These are phyloP conservation scores for Microdochium bolleyi DNA, from an alignment of 2,329 filamentous ascomycete genomes.

Conservation along the genomic window DNA sequence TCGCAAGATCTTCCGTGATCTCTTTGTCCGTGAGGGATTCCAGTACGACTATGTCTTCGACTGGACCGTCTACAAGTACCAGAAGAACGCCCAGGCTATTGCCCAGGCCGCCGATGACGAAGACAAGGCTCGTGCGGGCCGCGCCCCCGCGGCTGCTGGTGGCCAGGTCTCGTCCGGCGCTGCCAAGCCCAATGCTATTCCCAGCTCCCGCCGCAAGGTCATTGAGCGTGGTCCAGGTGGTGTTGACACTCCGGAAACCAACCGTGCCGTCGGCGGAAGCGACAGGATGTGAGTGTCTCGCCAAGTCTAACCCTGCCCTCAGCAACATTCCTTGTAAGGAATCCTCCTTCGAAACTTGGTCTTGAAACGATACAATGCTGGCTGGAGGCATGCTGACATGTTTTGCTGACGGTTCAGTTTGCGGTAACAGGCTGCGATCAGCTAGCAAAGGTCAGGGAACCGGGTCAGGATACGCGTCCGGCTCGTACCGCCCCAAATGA, in stretches of 20 bases:
- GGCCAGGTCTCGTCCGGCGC: conserved; percentile 53
- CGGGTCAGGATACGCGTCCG: conserved; percentile 31
- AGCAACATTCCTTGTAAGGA: conserved; percentile 78
- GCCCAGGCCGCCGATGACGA: conserved; percentile 75
- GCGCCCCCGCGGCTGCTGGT: conserved; percentile 57
- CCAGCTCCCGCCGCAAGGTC: conserved; percentile 77
- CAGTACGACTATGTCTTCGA: conserved; percentile 99
- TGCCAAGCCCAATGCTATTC: conserved; percentile 65
- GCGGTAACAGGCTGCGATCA: conserved; percentile 80
- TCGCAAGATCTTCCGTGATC: conserved; percentile 99
- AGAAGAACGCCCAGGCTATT: conserved; percentile 97
- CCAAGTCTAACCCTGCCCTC: conserved; percentile 35
- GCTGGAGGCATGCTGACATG: conserved; percentile 68
- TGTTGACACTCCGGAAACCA: conserved; percentile 63
- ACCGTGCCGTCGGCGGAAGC: conserved; percentile 69
- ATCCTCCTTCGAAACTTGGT: conserved; percentile 79
- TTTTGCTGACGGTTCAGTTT: conserved; percentile 73
- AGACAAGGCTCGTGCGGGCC: conserved; percentile 65
- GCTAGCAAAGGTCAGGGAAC: conserved; percentile 58
- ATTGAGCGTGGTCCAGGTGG: conserved; percentile 58
- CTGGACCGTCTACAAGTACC: conserved; percentile 99
- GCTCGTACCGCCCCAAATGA: conserved; percentile 36
- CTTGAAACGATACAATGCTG: conserved; percentile 62
- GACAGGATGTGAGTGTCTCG: conserved; percentile 91
- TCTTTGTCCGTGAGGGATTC: conserved; percentile 98